A percentile compares a stretch with the other conserved stretches of the same genome.
Conservation (phyloP, 1,139 yeast species). For the Kluyveromyces sp. region DNA sequence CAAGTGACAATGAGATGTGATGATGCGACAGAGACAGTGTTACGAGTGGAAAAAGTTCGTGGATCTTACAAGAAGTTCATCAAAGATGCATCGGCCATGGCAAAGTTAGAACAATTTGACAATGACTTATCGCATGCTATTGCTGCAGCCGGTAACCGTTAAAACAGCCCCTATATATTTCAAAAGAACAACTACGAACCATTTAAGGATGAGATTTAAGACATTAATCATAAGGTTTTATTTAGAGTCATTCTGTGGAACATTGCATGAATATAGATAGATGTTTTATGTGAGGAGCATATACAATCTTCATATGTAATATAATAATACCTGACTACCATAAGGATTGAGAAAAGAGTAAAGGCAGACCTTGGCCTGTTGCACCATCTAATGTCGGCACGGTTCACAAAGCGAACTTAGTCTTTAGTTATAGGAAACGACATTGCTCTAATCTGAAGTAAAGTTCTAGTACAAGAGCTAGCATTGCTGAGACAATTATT, state of each 20-base stretch:
- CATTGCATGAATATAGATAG: background rate
- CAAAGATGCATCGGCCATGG: background rate
- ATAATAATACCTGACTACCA: background rate
- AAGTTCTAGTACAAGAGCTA: no score
- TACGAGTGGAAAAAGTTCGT: background rate
- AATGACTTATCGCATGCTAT: conserved; percentile 1
- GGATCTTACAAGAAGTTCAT: background rate
- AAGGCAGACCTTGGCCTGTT: no score
- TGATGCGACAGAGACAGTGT: background rate
- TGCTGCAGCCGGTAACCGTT: background rate
- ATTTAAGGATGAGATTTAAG: no score
- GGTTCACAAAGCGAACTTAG: no score
- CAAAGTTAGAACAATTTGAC: conserved; percentile 1
- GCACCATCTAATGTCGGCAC: no score
- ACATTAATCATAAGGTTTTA: no score
- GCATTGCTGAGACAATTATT: conserved; percentile 31
- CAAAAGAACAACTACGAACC: no score
- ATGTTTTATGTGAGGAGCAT: background rate
- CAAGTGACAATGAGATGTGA: background rate
- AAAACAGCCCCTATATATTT: no score
- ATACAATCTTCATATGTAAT: background rate
- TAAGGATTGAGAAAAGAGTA: background rate
- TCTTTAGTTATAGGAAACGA: no score
- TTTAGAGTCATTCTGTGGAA: no score
- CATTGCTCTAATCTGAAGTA: no score